Evolutionary conservation across 495 filamentous ascomycete genomes (phyloP), one percentile per base, ranked within the genome.

Genomic region (Penicillium diatomitis): DNA sequence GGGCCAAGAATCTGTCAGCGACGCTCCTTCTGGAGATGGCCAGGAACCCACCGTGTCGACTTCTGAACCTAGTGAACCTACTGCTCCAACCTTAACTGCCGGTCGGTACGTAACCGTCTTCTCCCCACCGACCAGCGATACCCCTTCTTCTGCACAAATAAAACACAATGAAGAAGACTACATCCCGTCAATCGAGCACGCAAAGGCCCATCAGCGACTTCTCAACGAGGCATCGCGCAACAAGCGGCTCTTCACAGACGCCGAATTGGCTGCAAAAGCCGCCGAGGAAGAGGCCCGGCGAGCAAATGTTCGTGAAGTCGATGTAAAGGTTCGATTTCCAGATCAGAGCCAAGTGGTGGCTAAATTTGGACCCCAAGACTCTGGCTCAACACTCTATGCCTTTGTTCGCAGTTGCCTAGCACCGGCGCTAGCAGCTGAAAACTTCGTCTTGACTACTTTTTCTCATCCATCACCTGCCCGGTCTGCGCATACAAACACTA

Each of bases 271-370:
- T 8, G 72, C 69, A 29, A 70, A 75, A 46, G 66, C 61, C 30
- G 58, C 66, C 38, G 70, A 65, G 11, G 79, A 83, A 34, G 76
- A 78, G 31, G 79, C 82, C 33, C 77, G 67, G 44, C 73, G 85
- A 8, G 80, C 82, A 32, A 75, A 74, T 12, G 71, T 90, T 47
- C 83, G 76, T 34, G 72, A 78, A 38, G 81, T 95, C 37, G 72
- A 80, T 37, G 76, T 98, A 47, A 89, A 86, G 51, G 72, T 97
- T 46, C 85, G 91, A 27, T 89, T 95, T 53, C 90, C 92, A 1
- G 90, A 96, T 62, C 82, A 87, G 55, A 82, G 78, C 47, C 79
- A 80, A 36, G 76, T 88, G 12, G 73, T 85, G 30, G 78, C 80
- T 57, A 74, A 73, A 39, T 83, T 89, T 57, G 71, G 68, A 3